phyloP scores from a whole-genome alignment of 169 alveolate species.

The Babesia ovis region DNA sequence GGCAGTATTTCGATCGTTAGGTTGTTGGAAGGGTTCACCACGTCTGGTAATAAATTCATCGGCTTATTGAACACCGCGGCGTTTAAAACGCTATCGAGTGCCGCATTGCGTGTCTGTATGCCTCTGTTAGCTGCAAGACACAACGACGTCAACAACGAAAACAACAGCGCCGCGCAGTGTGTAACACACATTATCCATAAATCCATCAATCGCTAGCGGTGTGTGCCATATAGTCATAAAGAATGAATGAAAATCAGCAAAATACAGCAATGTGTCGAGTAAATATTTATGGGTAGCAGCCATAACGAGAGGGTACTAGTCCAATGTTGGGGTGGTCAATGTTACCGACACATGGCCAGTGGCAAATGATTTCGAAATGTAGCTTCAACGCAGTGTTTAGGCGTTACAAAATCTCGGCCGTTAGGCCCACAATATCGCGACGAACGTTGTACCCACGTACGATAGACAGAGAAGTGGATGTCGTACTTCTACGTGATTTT shows the following conservation, averaged over 20 bases:
- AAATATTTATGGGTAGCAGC: neutral
- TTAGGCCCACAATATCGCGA: constrained; percentile 30
- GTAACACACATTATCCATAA: constrained; percentile 10
- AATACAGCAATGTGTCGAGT: neutral
- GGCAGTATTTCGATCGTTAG: constrained; percentile 61
- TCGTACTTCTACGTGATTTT: constrained; percentile 35
- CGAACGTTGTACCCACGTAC: constrained; percentile 48
- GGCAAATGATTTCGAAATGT: neutral
- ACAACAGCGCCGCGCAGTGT: neutral
- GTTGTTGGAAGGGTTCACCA: constrained; percentile 2
- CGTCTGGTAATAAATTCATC: neutral
- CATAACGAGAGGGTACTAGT: neutral
- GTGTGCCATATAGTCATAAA: neutral
- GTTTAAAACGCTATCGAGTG: neutral
- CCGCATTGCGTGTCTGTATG: neutral
- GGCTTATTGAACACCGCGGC: neutral
- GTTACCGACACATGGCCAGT: neutral
- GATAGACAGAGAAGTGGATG: constrained; percentile 34
- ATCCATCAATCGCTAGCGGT: neutral
- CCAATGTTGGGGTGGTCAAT: constrained; percentile 1
- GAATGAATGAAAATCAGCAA: neutral
- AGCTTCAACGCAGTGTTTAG: constrained; percentile 8
- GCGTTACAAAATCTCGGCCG: constrained; percentile 33
- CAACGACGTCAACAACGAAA: neutral
- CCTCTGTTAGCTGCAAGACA: constrained; percentile 2